A percentile compares a stretch with the other conserved stretches of the same genome.
Conservation (phyloP, 192 early-diverging fungal genomes). For the Umbelopsis isabellina region DNA sequence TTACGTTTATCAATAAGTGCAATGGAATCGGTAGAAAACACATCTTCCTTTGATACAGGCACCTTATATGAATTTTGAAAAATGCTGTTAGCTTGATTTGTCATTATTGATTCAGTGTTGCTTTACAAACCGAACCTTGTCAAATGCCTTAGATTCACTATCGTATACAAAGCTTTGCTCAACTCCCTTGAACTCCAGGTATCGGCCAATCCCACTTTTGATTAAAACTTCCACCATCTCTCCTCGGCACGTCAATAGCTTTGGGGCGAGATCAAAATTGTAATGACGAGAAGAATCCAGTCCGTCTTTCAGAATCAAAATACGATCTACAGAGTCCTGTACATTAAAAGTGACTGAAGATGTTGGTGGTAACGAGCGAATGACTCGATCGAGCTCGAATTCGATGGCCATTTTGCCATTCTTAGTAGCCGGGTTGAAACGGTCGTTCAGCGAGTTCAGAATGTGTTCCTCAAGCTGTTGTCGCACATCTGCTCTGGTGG, state of each 20-base stretch:
- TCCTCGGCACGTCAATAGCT: constrained; percentile 71
- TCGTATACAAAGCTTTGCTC: constrained; percentile 67
- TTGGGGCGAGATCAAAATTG: constrained; percentile 72
- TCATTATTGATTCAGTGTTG: background rate
- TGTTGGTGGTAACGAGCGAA: background rate
- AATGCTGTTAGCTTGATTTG: background rate
- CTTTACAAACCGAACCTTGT: constrained; percentile 45
- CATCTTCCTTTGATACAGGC: constrained; percentile 89
- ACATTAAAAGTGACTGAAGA: constrained; percentile 27
- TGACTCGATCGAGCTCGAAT: constrained; percentile 27
- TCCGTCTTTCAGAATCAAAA: constrained; percentile 38
- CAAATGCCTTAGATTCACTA: constrained; percentile 36
- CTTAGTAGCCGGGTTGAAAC: constrained; percentile 32
- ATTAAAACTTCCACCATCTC: constrained; percentile 75
- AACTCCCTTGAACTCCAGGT: constrained; percentile 87
- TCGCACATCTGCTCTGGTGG: background rate
- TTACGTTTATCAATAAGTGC: constrained; percentile 84
- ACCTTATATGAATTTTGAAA: constrained; percentile 48
- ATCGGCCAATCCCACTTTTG: constrained; percentile 75
- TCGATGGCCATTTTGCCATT: constrained; percentile 38
- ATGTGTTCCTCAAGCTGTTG: background rate
- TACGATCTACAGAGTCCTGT: constrained; percentile 22
- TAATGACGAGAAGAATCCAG: constrained; percentile 60
- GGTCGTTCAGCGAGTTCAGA: constrained; percentile 30
- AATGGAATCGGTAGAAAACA: constrained; percentile 80